Base-by-base conservation (phyloP, 2,329 filamentous ascomycete species). In the Gyromitra esculenta region DNA sequence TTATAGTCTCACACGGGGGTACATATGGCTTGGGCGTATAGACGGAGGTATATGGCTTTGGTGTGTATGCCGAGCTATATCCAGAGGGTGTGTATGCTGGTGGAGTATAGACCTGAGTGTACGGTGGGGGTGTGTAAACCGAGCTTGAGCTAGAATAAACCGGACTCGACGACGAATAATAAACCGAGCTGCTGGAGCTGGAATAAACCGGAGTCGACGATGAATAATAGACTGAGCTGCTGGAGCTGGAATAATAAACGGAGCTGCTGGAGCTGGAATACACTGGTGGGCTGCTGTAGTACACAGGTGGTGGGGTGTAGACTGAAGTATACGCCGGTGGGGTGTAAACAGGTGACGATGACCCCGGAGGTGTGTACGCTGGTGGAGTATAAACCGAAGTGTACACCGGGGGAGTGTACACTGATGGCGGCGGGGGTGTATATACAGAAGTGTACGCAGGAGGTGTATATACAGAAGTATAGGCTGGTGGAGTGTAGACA, bases 321-420 rank as follows among this genome's bases (percentile, higher is more conserved):
- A 66, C 50, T 37, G 69, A 66, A 43, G 69, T 69, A 71, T 71
- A 63, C 41, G 37, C 35, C 5, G 37, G 37, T 5, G 37, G 57
- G 25, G 57, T 41, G 15, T 60, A 60, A 13, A 43, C 37, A 39
- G 70, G 31, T 31, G 50, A 45, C 43, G 43, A 54, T 25, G 50
- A 54, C 21, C 50, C 50, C 18, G 18, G 18, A 11, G 50, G 50
- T 0, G 54, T 57, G n/a, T 57, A 57, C 31, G 54, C 54, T 37
- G 54, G 54, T 37, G 54, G 54, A 13, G 54, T 57, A 6, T 57
- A 57, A 37, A 57, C 31, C 13, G 54, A 37, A n/a, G 54, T 57
- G n/a, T 57, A 57, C 31, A 18, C 54, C 8, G 54, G 54, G 15
- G 54, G 54, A 2, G 54, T 57, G 25, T 57, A 57, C 13, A 57